A percentile compares a stretch with the other conserved stretches of the same genome.
Conservation (phyloP, 2,329 filamentous ascomycete genomes). For the Bertia moriformis region DNA sequence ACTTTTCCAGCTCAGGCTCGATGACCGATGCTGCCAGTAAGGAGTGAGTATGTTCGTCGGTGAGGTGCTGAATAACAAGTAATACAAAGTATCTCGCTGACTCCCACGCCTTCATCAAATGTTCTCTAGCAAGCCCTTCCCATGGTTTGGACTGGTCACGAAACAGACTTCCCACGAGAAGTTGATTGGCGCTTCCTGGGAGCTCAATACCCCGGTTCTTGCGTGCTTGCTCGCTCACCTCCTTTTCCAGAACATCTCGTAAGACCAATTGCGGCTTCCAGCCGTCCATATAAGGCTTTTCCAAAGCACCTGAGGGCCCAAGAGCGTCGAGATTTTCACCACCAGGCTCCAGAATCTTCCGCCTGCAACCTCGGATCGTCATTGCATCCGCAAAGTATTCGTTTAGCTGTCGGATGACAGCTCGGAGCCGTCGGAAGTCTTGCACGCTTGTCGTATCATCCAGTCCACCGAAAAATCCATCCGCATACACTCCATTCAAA, state of each 20-base stretch:
- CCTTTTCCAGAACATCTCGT: not conserved
- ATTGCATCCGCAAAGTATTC: not conserved
- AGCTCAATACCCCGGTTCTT: not conserved
- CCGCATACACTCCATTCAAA: conserved; percentile 1
- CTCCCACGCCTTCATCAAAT: not conserved
- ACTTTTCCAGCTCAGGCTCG: not conserved
- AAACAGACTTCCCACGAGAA: not conserved
- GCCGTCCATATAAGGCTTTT: not conserved
- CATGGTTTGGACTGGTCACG: not conserved
- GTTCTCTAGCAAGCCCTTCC: not conserved
- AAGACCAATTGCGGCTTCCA: not conserved
- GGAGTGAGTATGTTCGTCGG: not conserved
- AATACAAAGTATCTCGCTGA: not conserved
- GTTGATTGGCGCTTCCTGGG: conserved; percentile 1
- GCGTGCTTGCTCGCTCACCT: not conserved
- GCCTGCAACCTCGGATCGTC: not conserved
- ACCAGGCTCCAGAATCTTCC: not conserved
- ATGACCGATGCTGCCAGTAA: not conserved
- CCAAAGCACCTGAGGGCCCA: no score
- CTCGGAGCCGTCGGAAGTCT: not conserved
- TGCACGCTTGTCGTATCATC: not conserved
- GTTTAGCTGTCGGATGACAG: not conserved
- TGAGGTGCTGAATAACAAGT: not conserved
- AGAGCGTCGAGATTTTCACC: not conserved
- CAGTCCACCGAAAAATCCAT: conserved; percentile 1